phyloP scores from a whole-genome alignment of 306 rosid species.

The Casuarina glauca region DNA sequence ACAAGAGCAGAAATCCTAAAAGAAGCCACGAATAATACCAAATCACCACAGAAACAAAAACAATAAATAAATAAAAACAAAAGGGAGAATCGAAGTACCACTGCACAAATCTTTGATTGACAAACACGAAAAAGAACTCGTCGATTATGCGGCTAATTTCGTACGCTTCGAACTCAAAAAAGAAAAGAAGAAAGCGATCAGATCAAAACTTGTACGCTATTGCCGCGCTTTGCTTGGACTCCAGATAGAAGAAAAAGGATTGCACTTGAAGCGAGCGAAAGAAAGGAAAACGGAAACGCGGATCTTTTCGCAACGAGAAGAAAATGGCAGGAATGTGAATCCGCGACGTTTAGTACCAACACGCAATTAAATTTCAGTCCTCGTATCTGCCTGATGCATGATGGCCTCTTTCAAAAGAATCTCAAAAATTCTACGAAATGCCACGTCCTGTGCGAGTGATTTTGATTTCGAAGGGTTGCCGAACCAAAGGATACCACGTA shows the following conservation, averaged over 20 bases:
- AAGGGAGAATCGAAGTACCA: constrained; percentile 29
- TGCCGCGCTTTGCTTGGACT: constrained; percentile 53
- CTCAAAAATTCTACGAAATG: background rate
- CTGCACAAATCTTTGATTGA: constrained; percentile 10
- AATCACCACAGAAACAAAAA: background rate
- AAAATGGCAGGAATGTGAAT: background rate
- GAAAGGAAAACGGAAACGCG: constrained; percentile 34
- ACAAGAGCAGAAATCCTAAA: too few relatives aligned
- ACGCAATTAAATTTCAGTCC: background rate
- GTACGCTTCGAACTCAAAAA: background rate
- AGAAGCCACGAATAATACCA: background rate
- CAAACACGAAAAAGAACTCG: constrained; percentile 25
- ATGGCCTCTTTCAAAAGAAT: background rate
- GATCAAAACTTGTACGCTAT: constrained; percentile 42
- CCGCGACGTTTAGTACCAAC: background rate
- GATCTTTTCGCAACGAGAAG: constrained; percentile 3
- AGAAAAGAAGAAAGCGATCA: constrained; percentile 7
- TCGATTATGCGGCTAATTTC: background rate
- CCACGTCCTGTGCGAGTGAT: background rate
- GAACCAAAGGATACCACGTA: background rate
- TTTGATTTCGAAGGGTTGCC: background rate
- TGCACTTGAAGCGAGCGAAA: constrained; percentile 31
- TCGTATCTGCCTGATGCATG: background rate
- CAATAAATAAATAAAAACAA: background rate
- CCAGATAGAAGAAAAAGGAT: constrained; percentile 26